Evolutionary conservation across 805 yeast genomes (phyloP), one percentile per base, ranked within the genome.

Genomic region (Priceomyces medius): DNA sequence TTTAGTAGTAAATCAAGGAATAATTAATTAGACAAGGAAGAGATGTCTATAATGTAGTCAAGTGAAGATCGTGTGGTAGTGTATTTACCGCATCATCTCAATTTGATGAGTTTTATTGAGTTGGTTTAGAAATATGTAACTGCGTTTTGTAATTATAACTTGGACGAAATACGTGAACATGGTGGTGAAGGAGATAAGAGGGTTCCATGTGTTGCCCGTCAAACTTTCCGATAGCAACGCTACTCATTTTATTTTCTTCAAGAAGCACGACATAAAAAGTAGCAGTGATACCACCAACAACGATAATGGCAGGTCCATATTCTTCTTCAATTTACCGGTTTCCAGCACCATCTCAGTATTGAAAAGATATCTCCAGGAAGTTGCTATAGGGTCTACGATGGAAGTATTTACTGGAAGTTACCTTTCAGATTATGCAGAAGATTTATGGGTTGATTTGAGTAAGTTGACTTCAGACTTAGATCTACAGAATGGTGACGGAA

Each of bases 321-420:
- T 90, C 63, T 58, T 84, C 4, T 79, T 85, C 43, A 89, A 90
- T 56, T 64, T 88, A 31, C 97, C 97, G 2, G 64, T 83, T 17
- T 73, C 76, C 43, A 73, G 88, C 5, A 70, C 73, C 18, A 54
- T 77, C 12, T 69, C 73, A 32, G 66, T 68, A 26, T 56, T 88
- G 36, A 83, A 79, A 54, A 71, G 68, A 42, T 73, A 81, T 31
- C 78, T 88, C 52, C 73, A 74, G 41, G 64, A 72, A 10, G 70
- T 85, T 1, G 80, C 86, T 26, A 74, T 80, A 2, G 87, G 84
- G 4, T 77, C 89, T 6, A 77, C 83, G 31, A 66, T 85, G 9
- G 86, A 84, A 47, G 56, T 65, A 5, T 71, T 44, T 46, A 49
- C 53, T 4, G 50, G 61, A 6, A 68, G 74, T 44, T 47, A 56